Conservation (phyloP, 768 basidiomycete genomes). For the Tricholoma flavovirens region DNA sequence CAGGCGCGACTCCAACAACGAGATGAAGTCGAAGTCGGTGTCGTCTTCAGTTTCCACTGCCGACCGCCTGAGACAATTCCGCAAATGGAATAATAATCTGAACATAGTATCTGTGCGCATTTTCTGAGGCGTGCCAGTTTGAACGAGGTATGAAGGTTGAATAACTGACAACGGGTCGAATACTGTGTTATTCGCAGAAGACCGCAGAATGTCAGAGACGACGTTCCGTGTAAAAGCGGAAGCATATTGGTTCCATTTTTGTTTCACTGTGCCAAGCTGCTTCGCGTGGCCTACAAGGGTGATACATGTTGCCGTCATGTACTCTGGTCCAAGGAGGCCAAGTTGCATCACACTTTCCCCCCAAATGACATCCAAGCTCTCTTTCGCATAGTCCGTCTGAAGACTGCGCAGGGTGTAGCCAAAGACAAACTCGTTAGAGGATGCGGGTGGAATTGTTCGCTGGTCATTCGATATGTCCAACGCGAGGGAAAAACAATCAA, state of each 20-base stretch:
- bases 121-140: slow-evolving; percentile 60
- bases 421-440: slow-evolving; percentile 23
- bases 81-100: slow-evolving; percentile 74
- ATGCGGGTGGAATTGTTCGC: slow-evolving; percentile 19
- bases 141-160: slow-evolving; percentile 80
- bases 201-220: slow-evolving; percentile 43
- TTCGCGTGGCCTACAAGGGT: slow-evolving; percentile 21
- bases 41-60: slow-evolving; percentile 17
- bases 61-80: slow-evolving; percentile 52
- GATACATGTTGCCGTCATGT: slow-evolving; percentile 29
- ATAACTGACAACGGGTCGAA: slow-evolving; percentile 78
- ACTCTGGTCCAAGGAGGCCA: slow-evolving; percentile 39
- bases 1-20: slow-evolving; percentile 34
- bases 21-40: slow-evolving; percentile 24
- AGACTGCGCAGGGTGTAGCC: slow-evolving; percentile 14
- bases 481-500: slow-evolving; percentile 16
- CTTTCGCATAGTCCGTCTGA: slow-evolving; percentile 2
- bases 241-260: slow-evolving; percentile 24
- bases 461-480: slow-evolving; percentile 30
- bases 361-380: slow-evolving; percentile 13
- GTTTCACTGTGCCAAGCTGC: slow-evolving; percentile 19
- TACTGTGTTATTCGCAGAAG: slow-evolving; percentile 43
- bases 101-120: slow-evolving; percentile 67
- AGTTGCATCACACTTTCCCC: slow-evolving; percentile 21
- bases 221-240: slow-evolving; percentile 30